Evolutionary conservation across 352 stramenopile genomes (phyloP), one percentile per base, ranked within the genome.

Genomic region (Pythium vanterpoolii): DNA sequence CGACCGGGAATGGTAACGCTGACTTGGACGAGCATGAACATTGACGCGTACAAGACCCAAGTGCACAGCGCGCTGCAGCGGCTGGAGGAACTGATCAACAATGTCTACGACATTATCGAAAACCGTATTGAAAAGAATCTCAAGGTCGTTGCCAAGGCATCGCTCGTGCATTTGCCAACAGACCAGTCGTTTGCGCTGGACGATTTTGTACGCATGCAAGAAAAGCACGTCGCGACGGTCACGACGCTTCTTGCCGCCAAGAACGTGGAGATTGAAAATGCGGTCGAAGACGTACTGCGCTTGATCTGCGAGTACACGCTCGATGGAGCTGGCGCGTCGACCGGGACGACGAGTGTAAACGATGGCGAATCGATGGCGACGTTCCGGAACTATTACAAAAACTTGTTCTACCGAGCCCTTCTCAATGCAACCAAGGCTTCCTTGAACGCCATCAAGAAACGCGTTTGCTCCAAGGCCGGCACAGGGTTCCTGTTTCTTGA

Each of bases 21-120:
- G 6, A 99, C 97, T 4, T 99, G 97, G 97, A 99, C 96, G 14
- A 99, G 95, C 49, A 98, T 99, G 96, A 99, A 99, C 71, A 99
- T 99, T 55, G 96, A 99, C 64, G 90, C 94, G 7, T 99, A 99
- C 64, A 97, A 97, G 23, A 90, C 89, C 51, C 93, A 98, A 58
- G 94, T 95, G n/a, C 83, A 93, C 52, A 86, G 76, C 3, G 96
- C 96, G 0, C 71, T 99, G 9, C 94, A 97, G 46, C 97, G 98
- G 51, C 73, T 99, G 4, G 93, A 99, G 72, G 96, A 99, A 62
- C 70, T 99, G 34, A 96, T 99, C 56, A 96, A 81, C 4, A 98
- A 98, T 69, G 98, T 99, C 73, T 99, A 99, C 68, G 96, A 99
- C 64, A 98, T 99, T 42, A 98, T 99, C 64, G 96, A 99, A 72